These are phyloP conservation scores for Lactarius akahatsu DNA, from an alignment of 768 basidiomycete genomes.

Conservation along the genomic window DNA sequence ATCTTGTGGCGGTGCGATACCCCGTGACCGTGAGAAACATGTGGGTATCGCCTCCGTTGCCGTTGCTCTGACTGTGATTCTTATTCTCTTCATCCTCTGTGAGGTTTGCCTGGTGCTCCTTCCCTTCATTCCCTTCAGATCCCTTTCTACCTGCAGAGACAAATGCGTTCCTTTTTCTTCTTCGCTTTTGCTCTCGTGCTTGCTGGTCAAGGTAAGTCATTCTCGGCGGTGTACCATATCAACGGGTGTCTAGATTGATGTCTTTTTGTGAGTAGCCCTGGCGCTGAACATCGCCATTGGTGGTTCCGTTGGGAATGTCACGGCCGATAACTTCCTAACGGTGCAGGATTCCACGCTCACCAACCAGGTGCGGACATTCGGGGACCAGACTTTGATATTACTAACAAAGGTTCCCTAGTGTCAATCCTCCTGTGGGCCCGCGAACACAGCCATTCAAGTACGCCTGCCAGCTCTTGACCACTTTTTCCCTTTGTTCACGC, in stretches of 20 bases:
- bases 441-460: conserved; percentile 33
- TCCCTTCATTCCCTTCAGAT: conserved; percentile 1
- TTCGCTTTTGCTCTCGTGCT: conserved; percentile 43
- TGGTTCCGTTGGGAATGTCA: conserved; percentile 38
- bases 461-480: conserved; percentile 8
- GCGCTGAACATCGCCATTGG: conserved; percentile 52
- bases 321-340: conserved; percentile 46
- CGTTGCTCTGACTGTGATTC: not conserved
- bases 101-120: conserved; percentile 29
- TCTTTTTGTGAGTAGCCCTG: conserved; percentile 36
- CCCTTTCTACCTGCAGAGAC: conserved; percentile 8
- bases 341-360: conserved; percentile 38
- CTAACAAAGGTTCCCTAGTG: conserved; percentile 37
- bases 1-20: no score
- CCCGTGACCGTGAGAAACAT: conserved; percentile 17
- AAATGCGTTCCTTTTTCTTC: conserved; percentile 34
- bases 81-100: conserved; percentile 24
- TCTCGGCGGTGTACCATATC: not conserved
- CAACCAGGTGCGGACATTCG: conserved; percentile 32
- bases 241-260: not conserved
- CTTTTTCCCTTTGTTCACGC: not conserved
- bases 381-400: not conserved
- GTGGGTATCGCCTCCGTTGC: conserved; percentile 3
- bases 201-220: conserved; percentile 57
- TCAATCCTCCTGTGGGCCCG: conserved; percentile 34